Percentiles rank a stretch among this genome's conserved stretches.
Conservation (phyloP, 208 protist species). For the Crithidia thermophila region DNA sequence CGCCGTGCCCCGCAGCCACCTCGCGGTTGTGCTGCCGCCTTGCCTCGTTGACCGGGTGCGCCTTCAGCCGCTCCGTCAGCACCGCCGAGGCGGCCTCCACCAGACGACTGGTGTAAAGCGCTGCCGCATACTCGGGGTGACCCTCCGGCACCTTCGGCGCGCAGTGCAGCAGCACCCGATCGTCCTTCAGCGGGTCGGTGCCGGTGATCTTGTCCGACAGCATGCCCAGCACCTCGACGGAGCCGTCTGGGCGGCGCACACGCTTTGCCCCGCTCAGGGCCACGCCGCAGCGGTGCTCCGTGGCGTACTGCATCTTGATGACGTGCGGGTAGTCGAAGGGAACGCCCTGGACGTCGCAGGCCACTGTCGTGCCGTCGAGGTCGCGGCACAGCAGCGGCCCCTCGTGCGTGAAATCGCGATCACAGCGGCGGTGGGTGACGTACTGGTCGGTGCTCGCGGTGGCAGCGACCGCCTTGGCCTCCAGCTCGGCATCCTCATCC, state of each 20-base stretch:
- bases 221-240: constrained; percentile 19
- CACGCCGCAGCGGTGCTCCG: constrained; percentile 76
- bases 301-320: constrained; percentile 66
- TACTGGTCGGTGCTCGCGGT: constrained; percentile 21
- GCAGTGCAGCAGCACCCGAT: constrained; percentile 46
- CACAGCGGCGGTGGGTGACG: constrained; percentile 67
- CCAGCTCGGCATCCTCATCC: constrained; percentile 34
- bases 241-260: constrained; percentile 5
- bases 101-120: constrained; percentile 64
- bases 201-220: constrained; percentile 69
- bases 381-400: constrained; percentile 53
- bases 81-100: constrained; percentile 61
- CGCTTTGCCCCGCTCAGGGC: constrained; percentile 50
- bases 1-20: background rate
- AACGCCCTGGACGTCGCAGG: constrained; percentile 34
- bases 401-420: constrained; percentile 69
- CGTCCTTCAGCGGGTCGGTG: constrained; percentile 69
- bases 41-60: constrained; percentile 60
- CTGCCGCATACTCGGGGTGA: constrained; percentile 51
- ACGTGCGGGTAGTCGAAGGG: constrained; percentile 53
- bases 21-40: constrained; percentile 34
- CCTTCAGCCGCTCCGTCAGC: constrained; percentile 39
- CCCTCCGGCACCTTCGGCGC: constrained; percentile 41
- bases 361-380: constrained; percentile 48
- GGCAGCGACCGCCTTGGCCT: constrained; percentile 16